These are phyloP conservation scores for Phytopythium cucurbitacearum DNA, from an alignment of 352 stramenopile genomes.

Conservation along the genomic window DNA sequence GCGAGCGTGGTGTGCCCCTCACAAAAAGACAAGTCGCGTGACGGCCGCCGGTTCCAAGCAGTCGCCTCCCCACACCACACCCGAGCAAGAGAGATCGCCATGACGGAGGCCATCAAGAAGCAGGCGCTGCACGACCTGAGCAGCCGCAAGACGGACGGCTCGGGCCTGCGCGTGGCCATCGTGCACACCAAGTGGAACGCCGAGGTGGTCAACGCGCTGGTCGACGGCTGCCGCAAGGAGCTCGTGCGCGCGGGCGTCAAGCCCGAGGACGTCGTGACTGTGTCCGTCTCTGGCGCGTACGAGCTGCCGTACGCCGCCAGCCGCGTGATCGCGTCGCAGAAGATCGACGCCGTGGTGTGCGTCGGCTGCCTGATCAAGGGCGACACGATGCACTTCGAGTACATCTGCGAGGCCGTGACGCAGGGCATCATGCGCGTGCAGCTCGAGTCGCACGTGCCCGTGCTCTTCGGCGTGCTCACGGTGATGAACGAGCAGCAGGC, in stretches of 20 bases:
- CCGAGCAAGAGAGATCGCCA: not conserved
- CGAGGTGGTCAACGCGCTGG: slow-evolving; percentile 73
- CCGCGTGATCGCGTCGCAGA: slow-evolving; percentile 85
- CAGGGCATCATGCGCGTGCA: slow-evolving; percentile 96
- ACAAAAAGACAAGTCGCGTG: too few species aligned
- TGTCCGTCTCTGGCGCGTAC: slow-evolving; percentile 93
- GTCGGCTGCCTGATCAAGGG: slow-evolving; percentile 95
- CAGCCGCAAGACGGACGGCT: slow-evolving; percentile 75
- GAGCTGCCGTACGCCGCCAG: slow-evolving; percentile 96
- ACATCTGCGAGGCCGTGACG: slow-evolving; percentile 96
- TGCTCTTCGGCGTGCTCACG: slow-evolving; percentile 94
- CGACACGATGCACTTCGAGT: slow-evolving; percentile 99
- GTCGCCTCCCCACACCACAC: not conserved
- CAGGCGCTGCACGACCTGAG: slow-evolving; percentile 62
- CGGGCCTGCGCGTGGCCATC: slow-evolving; percentile 73
- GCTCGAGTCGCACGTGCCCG: slow-evolving; percentile 85
- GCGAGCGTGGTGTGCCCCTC: too few species aligned
- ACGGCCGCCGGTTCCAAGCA: slow-evolving; percentile 1
- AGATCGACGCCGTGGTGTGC: slow-evolving; percentile 96
- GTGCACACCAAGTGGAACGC: slow-evolving; percentile 85
- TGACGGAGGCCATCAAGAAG: slow-evolving; percentile 71
- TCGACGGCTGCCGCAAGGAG: slow-evolving; percentile 56
- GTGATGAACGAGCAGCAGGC: slow-evolving; percentile 96
- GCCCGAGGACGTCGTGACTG: slow-evolving; percentile 62
- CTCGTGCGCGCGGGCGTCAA: slow-evolving; percentile 56